phyloP scores from a whole-genome alignment of 257 asterid species.

The Solanum pennellii region DNA sequence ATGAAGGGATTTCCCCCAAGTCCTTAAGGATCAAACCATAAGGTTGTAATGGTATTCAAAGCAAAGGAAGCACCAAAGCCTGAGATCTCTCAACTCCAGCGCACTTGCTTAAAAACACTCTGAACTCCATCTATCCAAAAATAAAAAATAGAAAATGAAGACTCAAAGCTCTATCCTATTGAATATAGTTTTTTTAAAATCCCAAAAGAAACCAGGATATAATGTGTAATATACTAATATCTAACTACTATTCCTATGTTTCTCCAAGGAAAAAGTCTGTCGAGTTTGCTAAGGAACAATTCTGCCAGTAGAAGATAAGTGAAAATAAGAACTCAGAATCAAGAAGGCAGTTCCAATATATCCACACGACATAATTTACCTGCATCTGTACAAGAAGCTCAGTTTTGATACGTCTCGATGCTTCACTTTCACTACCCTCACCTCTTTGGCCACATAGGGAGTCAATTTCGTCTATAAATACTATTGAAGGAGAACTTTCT shows the following conservation, averaged over 20 bases:
- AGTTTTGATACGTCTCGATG: slow-evolving; percentile 75
- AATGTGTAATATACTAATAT: background rate
- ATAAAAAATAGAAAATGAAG: background rate
- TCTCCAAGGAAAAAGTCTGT: background rate
- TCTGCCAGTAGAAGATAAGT: background rate
- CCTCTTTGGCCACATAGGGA: slow-evolving; percentile 73
- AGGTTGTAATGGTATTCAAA: background rate
- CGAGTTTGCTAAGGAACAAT: background rate
- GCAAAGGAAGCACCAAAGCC: background rate
- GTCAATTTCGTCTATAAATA: slow-evolving; percentile 68
- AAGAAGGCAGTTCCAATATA: background rate
- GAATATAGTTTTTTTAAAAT: background rate
- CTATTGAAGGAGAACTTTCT: slow-evolving; percentile 67
- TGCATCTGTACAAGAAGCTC: slow-evolving; percentile 83
- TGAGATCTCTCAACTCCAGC: background rate
- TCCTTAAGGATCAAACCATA: background rate
- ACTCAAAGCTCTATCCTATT: background rate
- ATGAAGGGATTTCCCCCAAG: background rate
- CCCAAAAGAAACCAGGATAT: background rate
- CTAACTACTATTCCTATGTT: background rate
- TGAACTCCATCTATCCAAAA: background rate
- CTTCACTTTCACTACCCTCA: slow-evolving; percentile 83
- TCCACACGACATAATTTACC: slow-evolving; percentile 22
- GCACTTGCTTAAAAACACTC: background rate
- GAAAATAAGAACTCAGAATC: background rate